A percentile compares a stretch with the other conserved stretches of the same genome.
Conservation (phyloP, 140 eudicot species). For the Bidens hawaiensis region DNA sequence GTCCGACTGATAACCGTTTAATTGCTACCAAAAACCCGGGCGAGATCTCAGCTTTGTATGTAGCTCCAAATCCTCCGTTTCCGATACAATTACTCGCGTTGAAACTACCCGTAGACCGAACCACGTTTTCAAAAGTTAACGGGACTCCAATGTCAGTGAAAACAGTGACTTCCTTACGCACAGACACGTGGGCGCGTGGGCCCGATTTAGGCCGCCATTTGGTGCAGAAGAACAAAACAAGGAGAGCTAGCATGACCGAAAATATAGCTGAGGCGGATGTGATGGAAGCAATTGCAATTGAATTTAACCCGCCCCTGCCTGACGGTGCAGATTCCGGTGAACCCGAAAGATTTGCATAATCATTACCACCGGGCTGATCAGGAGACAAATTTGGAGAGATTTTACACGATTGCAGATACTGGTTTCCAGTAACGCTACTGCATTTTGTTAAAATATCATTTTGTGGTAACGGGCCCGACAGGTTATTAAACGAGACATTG, state of each 20-base stretch:
- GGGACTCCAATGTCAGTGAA: constrained; percentile 58
- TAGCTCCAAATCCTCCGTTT: constrained; percentile 72
- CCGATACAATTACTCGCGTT: constrained; percentile 64
- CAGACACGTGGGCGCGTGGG: constrained; percentile 36
- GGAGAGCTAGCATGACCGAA: constrained; percentile 60
- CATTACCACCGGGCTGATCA: constrained; percentile 42
- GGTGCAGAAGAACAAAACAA: constrained; percentile 52
- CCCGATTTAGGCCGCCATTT: constrained; percentile 52
- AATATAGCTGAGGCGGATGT: constrained; percentile 70
- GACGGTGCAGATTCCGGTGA: constrained; percentile 26
- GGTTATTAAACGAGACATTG: constrained; percentile 63
- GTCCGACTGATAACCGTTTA: too few species aligned
- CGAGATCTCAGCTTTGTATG: constrained; percentile 76
- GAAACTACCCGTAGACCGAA: constrained; percentile 53
- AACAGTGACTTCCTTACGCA: constrained; percentile 58
- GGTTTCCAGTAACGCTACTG: constrained; percentile 32
- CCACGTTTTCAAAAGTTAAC: constrained; percentile 53
- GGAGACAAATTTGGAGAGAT: constrained; percentile 32
- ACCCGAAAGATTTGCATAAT: constrained; percentile 25
- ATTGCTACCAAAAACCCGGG: too few species aligned
- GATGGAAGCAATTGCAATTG: constrained; percentile 68
- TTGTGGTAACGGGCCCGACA: constrained; percentile 53
- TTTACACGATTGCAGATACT: constrained; percentile 24
- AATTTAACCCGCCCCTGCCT: constrained; percentile 27
- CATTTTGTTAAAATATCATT: constrained; percentile 28